phyloP scores from a whole-genome alignment of 2,329 filamentous ascomycete species.

The Biscogniauxia marginata region DNA sequence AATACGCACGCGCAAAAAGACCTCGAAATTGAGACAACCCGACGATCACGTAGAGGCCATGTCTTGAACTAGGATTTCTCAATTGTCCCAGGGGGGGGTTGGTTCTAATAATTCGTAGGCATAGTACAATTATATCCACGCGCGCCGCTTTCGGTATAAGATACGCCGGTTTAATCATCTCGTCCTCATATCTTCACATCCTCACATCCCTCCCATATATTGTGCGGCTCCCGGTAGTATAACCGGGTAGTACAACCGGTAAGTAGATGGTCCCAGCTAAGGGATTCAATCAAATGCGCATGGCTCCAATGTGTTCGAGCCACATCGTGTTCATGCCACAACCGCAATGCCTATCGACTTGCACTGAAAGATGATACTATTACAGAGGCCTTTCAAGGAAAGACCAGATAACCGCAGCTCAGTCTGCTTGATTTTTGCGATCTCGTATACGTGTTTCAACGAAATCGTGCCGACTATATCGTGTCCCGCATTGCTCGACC shows the following conservation, averaged over 20 bases:
- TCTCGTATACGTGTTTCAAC: conserved; percentile 95
- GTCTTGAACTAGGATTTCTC: neutral
- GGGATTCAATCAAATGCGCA: conserved; percentile 5
- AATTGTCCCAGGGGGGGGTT: neutral
- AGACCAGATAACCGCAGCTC: conserved; percentile 73
- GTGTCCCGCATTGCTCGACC: conserved; percentile 70
- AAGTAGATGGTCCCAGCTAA: neutral
- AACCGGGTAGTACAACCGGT: neutral
- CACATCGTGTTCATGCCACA: conserved; percentile 49
- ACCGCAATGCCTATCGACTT: conserved; percentile 74
- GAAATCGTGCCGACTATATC: conserved; percentile 83
- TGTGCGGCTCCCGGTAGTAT: conserved; percentile 8
- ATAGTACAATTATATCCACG: neutral
- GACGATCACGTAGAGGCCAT: neutral
- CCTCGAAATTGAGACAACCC: neutral
- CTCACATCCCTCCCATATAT: neutral
- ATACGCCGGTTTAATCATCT: neutral
- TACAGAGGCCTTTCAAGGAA: conserved; percentile 68
- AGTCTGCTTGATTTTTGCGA: conserved; percentile 90
- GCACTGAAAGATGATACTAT: conserved; percentile 70
- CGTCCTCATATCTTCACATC: neutral
- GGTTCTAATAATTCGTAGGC: neutral
- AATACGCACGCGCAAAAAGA: neutral
- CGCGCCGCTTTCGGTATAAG: neutral
- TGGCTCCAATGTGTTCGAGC: conserved; percentile 3